These are phyloP conservation scores for Amauroascus verrucosus DNA, from an alignment of 2,329 filamentous ascomycete genomes.

Conservation along the genomic window DNA sequence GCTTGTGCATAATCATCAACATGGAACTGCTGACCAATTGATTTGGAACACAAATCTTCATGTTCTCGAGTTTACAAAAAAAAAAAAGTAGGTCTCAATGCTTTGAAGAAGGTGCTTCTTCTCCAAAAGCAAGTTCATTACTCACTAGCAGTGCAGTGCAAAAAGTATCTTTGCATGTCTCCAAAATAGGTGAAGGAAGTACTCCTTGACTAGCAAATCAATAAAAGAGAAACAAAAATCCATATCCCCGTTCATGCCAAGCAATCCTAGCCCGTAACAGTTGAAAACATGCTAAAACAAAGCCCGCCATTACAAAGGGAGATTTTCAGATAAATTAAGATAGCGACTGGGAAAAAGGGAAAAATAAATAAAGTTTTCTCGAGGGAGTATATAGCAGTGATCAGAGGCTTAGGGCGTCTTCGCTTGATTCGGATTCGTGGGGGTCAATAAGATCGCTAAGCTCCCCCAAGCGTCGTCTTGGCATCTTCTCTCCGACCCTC, in stretches of 20 bases:
- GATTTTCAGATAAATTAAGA: conserved; percentile 2
- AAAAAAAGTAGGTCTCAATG: background rate
- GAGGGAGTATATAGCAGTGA: too few relatives aligned
- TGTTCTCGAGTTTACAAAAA: background rate
- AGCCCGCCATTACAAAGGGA: conserved; percentile 3
- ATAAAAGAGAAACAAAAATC: background rate
- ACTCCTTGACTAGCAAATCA: too few relatives aligned
- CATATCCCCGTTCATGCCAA: background rate
- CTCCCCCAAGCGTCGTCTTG: background rate
- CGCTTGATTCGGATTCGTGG: background rate
- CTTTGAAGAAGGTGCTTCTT: background rate
- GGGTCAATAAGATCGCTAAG: background rate
- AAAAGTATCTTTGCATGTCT: background rate
- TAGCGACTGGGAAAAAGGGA: background rate
- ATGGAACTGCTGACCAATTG: background rate
- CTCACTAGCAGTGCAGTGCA: background rate
- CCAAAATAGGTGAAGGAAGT: too few relatives aligned
- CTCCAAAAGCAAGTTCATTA: background rate
- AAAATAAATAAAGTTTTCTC: conserved; percentile 1
- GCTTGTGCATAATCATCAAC: background rate
- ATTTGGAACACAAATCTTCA: background rate
- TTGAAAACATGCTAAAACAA: background rate
- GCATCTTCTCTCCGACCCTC: background rate
- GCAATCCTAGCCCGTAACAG: background rate
- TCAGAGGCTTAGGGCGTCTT: too few relatives aligned